A percentile compares a stretch with the other conserved stretches of the same genome.
phyloP scores from a whole-genome alignment of 257 asterid genomes.

The Gentiana macrophylla region DNA sequence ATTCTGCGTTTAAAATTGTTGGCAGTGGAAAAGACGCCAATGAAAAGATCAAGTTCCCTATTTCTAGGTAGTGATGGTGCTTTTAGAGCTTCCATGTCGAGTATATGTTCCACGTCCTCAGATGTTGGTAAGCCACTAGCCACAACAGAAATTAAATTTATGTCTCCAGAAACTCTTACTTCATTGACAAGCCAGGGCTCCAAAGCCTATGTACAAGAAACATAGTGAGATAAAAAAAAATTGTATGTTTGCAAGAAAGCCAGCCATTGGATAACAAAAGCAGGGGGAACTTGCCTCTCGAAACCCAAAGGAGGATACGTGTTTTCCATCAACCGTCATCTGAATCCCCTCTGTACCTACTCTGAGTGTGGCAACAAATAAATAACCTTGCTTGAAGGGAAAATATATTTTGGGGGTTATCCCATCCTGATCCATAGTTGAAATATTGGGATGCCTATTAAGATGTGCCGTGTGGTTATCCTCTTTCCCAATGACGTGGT shows the following conservation, averaged over 20 bases:
- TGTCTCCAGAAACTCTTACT: conserved; percentile 78
- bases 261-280: not conserved
- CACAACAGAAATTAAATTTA: conserved; percentile 68
- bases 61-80: conserved; percentile 48
- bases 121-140: conserved; percentile 95
- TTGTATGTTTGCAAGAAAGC: conserved; percentile 1
- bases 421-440: conserved; percentile 48
- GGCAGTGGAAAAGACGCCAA: conserved; percentile 94
- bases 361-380: conserved; percentile 82
- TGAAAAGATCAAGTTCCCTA: conserved; percentile 49
- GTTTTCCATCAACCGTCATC: conserved; percentile 97
- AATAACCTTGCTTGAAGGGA: conserved; percentile 82
- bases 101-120: conserved; percentile 72
- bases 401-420: conserved; percentile 50
- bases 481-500: conserved; percentile 65
- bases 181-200: conserved; percentile 97
- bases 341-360: conserved; percentile 95
- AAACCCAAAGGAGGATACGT: conserved; percentile 79
- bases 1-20: conserved; percentile 95
- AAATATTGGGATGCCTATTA: conserved; percentile 29
- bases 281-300: conserved; percentile 60
- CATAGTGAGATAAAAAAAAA: conserved; percentile 9
- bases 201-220: conserved; percentile 44
- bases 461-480: conserved; percentile 32
- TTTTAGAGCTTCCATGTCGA: conserved; percentile 71